Conservation (phyloP, 306 rosid species). For the Gastrolobium villosum region DNA sequence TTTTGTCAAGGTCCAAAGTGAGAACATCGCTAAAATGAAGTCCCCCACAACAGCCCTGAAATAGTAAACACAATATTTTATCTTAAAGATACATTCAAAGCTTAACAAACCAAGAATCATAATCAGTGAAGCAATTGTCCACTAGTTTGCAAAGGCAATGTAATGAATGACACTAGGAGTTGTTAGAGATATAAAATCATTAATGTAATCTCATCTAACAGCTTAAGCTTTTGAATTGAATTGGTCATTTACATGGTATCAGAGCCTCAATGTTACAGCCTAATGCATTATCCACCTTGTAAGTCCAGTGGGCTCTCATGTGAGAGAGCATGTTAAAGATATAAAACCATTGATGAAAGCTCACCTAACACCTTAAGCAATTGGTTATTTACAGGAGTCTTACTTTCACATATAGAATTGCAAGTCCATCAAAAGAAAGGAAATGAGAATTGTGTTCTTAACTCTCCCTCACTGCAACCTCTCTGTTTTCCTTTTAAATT, state of each 20-base stretch:
- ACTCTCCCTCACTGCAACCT: neutral
- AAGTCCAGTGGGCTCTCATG: too few species aligned
- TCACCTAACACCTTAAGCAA: too few species aligned
- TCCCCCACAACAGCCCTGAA: constrained; percentile 92
- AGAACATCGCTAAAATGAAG: constrained; percentile 86
- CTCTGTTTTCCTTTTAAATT: neutral
- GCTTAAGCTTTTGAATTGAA: too few species aligned
- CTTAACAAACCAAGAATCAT: neutral
- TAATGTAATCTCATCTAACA: too few species aligned
- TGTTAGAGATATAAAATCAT: too few species aligned
- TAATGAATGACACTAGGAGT: too few species aligned
- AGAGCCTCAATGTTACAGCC: too few species aligned
- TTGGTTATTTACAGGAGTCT: too few species aligned
- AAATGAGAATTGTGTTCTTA: neutral
- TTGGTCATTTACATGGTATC: too few species aligned
- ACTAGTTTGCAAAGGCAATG: neutral
- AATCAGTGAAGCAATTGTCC: neutral
- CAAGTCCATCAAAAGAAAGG: constrained; percentile 2
- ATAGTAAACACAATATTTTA: constrained; percentile 20
- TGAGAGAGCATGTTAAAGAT: too few species aligned
- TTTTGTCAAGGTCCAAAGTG: constrained; percentile 66
- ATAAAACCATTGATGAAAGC: too few species aligned
- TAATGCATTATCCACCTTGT: too few species aligned
- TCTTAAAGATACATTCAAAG: neutral
- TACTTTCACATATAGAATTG: neutral